Evolutionary conservation across 768 basidiomycete genomes (phyloP).

Genomic region (Serpula lacrymans): DNA sequence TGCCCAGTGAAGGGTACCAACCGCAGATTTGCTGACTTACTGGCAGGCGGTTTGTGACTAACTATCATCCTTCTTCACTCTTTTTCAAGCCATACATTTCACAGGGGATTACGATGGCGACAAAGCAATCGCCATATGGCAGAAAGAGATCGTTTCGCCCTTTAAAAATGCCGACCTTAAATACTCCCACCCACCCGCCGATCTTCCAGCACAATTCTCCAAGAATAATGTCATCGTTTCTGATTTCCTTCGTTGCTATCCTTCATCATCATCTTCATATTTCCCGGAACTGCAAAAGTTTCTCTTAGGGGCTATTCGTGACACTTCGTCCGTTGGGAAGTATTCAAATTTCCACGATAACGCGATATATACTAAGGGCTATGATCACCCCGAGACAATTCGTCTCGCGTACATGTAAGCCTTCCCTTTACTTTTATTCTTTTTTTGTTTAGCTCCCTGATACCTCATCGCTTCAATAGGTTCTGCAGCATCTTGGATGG

Average conservation of each 20-base stretch:
- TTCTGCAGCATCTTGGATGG: conserved; percentile 58
- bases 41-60: conserved; percentile 52
- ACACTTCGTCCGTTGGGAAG: conserved; percentile 44
- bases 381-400: conserved; percentile 43
- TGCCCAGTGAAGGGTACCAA: conserved; percentile 46
- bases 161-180: conserved; percentile 53
- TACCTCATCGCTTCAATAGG: conserved; percentile 20
- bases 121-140: conserved; percentile 54
- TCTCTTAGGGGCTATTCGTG: conserved; percentile 47
- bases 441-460: neutral
- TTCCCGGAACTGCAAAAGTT: conserved; percentile 43
- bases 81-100: neutral
- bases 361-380: conserved; percentile 51
- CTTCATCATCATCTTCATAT: conserved; percentile 20
- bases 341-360: conserved; percentile 59
- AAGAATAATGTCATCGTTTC: conserved; percentile 3
- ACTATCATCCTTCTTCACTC: neutral
- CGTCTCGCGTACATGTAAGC: conserved; percentile 53
- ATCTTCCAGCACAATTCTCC: conserved; percentile 38
- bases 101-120: conserved; percentile 74
- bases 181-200: conserved; percentile 47
- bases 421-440: conserved; percentile 23
- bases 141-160: conserved; percentile 47
- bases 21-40: conserved; percentile 56
- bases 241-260: neutral